These are phyloP conservation scores for Ramularia endophylla DNA, from an alignment of 2,329 filamentous ascomycete genomes.

Conservation along the genomic window DNA sequence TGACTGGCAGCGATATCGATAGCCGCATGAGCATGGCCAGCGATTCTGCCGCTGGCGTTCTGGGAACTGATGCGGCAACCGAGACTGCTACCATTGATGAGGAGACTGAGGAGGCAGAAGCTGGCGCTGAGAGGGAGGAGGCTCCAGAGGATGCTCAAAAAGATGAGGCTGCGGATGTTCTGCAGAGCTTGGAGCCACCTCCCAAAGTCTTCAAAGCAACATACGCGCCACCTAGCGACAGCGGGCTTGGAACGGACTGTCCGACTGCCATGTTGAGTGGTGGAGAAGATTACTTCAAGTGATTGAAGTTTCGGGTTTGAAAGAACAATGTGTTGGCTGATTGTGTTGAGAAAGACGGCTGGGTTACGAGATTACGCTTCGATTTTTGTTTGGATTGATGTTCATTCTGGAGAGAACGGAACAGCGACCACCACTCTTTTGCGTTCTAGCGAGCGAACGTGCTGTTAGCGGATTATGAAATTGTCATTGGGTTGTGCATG, in stretches of 20 bases:
- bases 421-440: constrained; percentile 1
- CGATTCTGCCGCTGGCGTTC: constrained; percentile 29
- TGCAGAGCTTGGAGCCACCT: constrained; percentile 13
- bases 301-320: not conserved
- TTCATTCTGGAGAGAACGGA: constrained; percentile 1
- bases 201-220: constrained; percentile 17
- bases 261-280: constrained; percentile 26
- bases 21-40: constrained; percentile 40
- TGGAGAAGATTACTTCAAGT: constrained; percentile 18
- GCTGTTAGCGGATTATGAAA: too few species aligned
- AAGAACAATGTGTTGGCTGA: not conserved
- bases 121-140: constrained; percentile 23
- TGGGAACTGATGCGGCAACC: constrained; percentile 18
- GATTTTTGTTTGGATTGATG: constrained; percentile 3
- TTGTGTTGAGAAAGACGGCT: not conserved
- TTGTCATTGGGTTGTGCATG: too few species aligned
- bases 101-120: constrained; percentile 21
- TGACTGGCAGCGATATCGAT: constrained; percentile 43
- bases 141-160: constrained; percentile 14
- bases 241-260: constrained; percentile 35
- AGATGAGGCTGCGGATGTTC: constrained; percentile 6
- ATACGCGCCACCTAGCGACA: constrained; percentile 34
- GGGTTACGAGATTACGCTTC: constrained; percentile 4
- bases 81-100: constrained; percentile 12
- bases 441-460: too few species aligned